These are phyloP conservation scores for Colletotrichum truncatum DNA, from an alignment of 2,329 filamentous ascomycete species.

Conservation along the genomic window DNA sequence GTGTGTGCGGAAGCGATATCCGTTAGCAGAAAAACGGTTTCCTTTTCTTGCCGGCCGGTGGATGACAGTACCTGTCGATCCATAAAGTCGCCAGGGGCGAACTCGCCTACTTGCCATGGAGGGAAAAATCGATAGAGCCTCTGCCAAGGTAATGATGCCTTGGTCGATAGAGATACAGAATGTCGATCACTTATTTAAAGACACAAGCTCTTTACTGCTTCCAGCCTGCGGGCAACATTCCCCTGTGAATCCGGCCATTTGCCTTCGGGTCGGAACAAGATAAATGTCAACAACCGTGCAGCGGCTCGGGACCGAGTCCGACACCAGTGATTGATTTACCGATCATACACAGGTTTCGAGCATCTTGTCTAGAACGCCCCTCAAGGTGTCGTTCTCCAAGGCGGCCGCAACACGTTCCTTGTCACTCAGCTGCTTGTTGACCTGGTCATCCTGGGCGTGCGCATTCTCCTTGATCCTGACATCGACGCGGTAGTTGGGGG, in stretches of 20 bases:
- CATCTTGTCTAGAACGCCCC: constrained; percentile 92
- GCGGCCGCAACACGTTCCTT: constrained; percentile 97
- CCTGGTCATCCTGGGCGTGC: constrained; percentile 93
- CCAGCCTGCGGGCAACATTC: neutral
- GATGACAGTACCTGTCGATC: constrained; percentile 21
- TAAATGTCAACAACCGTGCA: neutral
- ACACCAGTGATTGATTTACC: neutral
- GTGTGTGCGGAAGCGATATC: neutral
- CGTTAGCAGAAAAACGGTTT: neutral
- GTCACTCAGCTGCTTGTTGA: constrained; percentile 95
- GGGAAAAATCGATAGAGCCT: neutral
- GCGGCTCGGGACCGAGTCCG: neutral
- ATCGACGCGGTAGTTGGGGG: constrained; percentile 90
- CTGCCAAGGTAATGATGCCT: constrained; percentile 11
- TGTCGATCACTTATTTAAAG: constrained; percentile 18
- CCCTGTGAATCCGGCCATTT: neutral
- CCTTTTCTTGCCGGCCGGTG: constrained; percentile 2
- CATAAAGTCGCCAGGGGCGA: neutral
- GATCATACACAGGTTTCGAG: constrained; percentile 79
- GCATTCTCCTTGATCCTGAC: constrained; percentile 95
- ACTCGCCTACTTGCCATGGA: neutral
- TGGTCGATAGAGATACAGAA: neutral
- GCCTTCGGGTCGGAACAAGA: neutral
- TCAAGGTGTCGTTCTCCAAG: constrained; percentile 90
- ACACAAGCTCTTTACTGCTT: neutral